Conservation (phyloP, 2,329 filamentous ascomycete species). For the Lasiodiplodia sp. region DNA sequence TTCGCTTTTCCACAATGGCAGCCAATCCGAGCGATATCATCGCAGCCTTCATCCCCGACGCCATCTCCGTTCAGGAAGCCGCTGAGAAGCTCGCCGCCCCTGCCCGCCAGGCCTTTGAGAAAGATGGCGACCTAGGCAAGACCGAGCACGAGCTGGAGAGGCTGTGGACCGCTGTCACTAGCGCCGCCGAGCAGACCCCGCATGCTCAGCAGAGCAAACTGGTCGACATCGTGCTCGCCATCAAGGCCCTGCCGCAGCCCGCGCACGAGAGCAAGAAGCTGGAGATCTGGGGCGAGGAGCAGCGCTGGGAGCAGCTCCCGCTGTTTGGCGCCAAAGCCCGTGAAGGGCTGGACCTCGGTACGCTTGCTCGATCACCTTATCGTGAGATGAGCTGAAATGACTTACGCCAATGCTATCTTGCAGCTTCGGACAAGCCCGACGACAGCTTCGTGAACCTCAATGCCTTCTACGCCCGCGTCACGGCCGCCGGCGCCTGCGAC, state of each 20-base stretch:
- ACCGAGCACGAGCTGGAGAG: constrained; percentile 16
- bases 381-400: no score
- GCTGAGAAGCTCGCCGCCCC: constrained; percentile 22
- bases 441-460: constrained; percentile 26
- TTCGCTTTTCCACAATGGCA: constrained; percentile 6
- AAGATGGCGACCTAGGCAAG: constrained; percentile 23
- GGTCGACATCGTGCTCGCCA: constrained; percentile 13
- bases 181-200: constrained; percentile 24
- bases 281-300: constrained; percentile 21
- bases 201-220: constrained; percentile 17
- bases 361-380: not conserved
- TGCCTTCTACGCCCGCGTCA: constrained; percentile 28
- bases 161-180: constrained; percentile 13
- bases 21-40: constrained; percentile 7
- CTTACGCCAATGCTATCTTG: not conserved
- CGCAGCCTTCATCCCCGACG: constrained; percentile 14
- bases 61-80: constrained; percentile 27
- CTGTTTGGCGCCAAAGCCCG: constrained; percentile 21
- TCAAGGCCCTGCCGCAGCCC: constrained; percentile 21
- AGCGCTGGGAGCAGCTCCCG: constrained; percentile 27
- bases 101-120: constrained; percentile 10
- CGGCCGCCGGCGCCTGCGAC: constrained; percentile 23
- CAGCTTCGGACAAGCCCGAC: constrained; percentile 10
- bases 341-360: constrained; percentile 21
- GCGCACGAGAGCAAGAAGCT: constrained; percentile 5